Evolutionary conservation across 495 filamentous ascomycete genomes (phyloP), one percentile per base, ranked within the genome.

Genomic region (Neurospora sp.): DNA sequence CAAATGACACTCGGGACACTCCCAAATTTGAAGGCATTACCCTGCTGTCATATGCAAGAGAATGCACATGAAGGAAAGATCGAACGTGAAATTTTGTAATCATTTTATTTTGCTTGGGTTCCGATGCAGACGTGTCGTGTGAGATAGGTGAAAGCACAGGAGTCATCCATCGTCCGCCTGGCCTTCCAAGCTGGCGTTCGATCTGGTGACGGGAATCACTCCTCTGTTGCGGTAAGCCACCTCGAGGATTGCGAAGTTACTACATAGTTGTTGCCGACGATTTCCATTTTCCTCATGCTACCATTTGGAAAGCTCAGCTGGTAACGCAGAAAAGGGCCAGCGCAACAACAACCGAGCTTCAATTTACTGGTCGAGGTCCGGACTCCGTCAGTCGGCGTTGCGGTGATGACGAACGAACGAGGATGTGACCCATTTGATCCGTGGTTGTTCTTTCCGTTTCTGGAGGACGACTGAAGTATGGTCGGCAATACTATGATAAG

Each of bases 71-170:
- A 0, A 23, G n/a, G 3, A 20, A 48, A 23, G 9, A 23, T 2
- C 1, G 7, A 23, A 2, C 10, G n/a, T 5, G 3, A 0, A 20
- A 23, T 0, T 2, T 2, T 11, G 2, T 0, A 3, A 20, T 23
- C 3, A n/a, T 20, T 0, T 10, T 4, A 10, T 1, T 10, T 46
- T 20, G 2, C 44, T 20, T 3, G 44, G 10, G 18, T 18, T 44
- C 5, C 0, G 16, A 44, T 44, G 41, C 41, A 44, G 41, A 44
- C n/a, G 41, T 44, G 16, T 16, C 1, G 41, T 44, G 12, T 44
- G 4, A 18, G 1, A 18, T 2, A 44, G 41, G 41, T 11, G 11
- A 44, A 11, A 44, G 1, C 12, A 18, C 3, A 12, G 41, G 11
- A 44, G 41, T 18, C 0, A 18, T 44, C 41, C 41, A 6, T 44